These are phyloP conservation scores for Albophoma yamanashiensis DNA, from an alignment of 2,329 filamentous ascomycete genomes.

Conservation along the genomic window DNA sequence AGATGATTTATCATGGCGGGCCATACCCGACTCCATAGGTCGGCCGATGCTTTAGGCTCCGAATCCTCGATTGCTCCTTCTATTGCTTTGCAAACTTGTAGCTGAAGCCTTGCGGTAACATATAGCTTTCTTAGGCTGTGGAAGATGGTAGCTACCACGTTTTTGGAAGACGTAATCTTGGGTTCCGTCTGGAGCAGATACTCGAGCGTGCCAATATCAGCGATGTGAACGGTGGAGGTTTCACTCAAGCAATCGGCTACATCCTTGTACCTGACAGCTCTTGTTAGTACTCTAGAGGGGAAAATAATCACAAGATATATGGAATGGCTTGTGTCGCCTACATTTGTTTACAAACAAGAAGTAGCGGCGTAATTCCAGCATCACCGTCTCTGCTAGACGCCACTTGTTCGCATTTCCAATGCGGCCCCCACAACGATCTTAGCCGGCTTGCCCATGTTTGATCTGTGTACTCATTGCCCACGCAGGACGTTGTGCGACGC, in stretches of 20 bases:
- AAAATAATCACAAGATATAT: background rate
- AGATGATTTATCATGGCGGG: background rate
- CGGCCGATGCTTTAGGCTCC: background rate
- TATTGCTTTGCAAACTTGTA: background rate
- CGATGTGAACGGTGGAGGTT: background rate
- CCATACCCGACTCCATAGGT: background rate
- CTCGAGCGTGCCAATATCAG: background rate
- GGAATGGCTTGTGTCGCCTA: background rate
- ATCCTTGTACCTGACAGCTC: background rate
- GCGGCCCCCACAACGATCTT: background rate
- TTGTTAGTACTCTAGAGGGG: background rate
- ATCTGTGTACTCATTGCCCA: too few species aligned
- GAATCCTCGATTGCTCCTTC: background rate
- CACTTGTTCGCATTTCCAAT: background rate
- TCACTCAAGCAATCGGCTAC: background rate
- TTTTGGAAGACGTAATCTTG: background rate
- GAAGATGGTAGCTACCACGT: background rate
- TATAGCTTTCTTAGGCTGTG: background rate
- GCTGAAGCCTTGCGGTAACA: background rate
- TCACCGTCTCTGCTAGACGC: background rate
- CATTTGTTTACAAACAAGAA: background rate
- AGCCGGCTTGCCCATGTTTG: background rate
- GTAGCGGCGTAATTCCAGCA: background rate
- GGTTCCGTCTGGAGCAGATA: background rate
- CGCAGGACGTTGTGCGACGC: too few species aligned